Conservation (phyloP, 169 alveolate genomes). For the Neospora caninum region DNA sequence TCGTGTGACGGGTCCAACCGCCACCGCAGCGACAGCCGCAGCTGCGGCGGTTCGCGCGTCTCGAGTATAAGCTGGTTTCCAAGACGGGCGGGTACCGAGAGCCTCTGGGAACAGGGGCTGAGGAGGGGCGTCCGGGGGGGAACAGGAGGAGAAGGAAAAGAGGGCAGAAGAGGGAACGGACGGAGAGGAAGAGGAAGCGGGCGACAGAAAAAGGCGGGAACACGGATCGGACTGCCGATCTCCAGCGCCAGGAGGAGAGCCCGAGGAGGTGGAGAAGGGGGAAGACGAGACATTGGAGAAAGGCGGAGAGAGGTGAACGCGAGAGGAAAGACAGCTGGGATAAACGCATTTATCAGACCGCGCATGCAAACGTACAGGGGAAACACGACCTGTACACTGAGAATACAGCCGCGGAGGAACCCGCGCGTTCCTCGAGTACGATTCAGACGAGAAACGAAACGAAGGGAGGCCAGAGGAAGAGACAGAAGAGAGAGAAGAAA, state of each 20-base stretch:
- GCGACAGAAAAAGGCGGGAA: neutral
- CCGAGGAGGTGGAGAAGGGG: no score
- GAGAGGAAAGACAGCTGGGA: no score
- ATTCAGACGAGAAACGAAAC: neutral
- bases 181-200: neutral
- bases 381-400: neutral
- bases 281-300: neutral
- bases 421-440: neutral
- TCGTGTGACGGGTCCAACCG: neutral
- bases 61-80: neutral
- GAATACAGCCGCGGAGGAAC: neutral
- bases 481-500: neutral
- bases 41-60: neutral
- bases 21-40: conserved; percentile 4
- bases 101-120: neutral
- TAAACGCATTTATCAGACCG: no score
- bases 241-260: no score
- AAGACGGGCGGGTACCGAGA: neutral
- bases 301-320: neutral
- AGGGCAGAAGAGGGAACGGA: neutral
- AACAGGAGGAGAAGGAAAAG: neutral
- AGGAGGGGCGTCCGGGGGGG: neutral
- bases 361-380: neutral
- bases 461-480: neutral
- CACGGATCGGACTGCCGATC: neutral